phyloP scores from a whole-genome alignment of 225 moss, liverwort and hornwort species.

The Straminergon stramineum region DNA sequence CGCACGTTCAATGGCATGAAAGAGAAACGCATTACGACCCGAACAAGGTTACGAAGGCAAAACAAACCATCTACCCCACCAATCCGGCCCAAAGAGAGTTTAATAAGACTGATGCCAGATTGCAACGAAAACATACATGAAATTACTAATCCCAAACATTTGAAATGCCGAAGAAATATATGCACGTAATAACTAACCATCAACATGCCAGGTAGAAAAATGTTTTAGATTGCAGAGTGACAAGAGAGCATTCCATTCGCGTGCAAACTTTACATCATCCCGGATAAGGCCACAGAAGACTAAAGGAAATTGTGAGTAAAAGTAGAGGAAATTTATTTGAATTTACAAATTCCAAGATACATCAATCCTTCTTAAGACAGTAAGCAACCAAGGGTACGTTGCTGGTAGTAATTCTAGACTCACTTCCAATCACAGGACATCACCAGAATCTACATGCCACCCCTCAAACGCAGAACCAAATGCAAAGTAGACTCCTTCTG shows the following conservation, averaged over 20 bases:
- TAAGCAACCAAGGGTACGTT: too few relatives aligned
- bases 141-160: too few relatives aligned
- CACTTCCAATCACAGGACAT: background rate
- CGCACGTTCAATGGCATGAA: background rate
- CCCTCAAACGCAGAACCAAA: background rate
- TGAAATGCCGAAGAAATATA: background rate
- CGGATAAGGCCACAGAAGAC: too few relatives aligned
- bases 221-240: background rate
- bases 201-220: too few relatives aligned
- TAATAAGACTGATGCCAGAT: too few relatives aligned
- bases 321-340: background rate
- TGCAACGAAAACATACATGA: background rate
- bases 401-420: too few relatives aligned
- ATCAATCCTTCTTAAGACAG: background rate
- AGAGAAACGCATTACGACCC: too few relatives aligned
- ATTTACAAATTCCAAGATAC: background rate
- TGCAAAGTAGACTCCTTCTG: conserved; percentile 7
- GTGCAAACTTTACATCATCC: too few relatives aligned
- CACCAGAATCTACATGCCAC: background rate
- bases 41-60: too few relatives aligned
- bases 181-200: background rate
- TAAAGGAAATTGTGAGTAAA: background rate
- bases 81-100: too few relatives aligned
- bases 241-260: background rate
- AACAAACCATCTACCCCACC: background rate